Evolutionary conservation across 257 asterid genomes (phyloP).

Genomic region (Jacaranda mimosifolia): DNA sequence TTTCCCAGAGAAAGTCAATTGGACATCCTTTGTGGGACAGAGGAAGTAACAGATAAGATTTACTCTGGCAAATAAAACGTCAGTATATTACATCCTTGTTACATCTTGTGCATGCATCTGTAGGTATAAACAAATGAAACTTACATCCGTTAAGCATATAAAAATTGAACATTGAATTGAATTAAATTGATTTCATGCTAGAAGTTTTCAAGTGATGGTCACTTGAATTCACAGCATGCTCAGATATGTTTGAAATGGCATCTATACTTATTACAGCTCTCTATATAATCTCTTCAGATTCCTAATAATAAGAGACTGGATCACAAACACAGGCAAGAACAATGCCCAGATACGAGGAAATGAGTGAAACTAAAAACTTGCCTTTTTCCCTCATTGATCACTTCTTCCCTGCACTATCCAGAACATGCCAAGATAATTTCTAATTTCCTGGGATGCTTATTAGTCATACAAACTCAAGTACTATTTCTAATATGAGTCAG

Average conservation of each 20-base stretch:
- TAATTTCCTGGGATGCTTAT: conserved; percentile 6
- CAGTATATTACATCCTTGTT: neutral
- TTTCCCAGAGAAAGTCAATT: neutral
- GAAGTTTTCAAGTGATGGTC: neutral
- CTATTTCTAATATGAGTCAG: neutral
- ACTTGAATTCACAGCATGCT: neutral
- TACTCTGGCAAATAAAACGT: neutral
- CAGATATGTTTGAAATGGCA: neutral
- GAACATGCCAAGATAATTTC: conserved; percentile 7
- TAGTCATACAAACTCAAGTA: neutral
- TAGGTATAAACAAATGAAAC: neutral
- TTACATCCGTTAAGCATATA: neutral
- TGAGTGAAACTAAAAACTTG: conserved; percentile 13
- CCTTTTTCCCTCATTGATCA: neutral
- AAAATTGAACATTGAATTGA: neutral
- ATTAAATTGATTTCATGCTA: neutral
- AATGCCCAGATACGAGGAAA: neutral
- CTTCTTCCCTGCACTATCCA: conserved; percentile 1
- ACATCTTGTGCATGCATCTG: neutral
- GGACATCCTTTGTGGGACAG: neutral
- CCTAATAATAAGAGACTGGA: neutral
- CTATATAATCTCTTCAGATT: neutral
- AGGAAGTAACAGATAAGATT: neutral
- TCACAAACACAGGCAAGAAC: conserved; percentile 2
- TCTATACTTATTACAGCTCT: neutral